Evolutionary conservation across 1,139 yeast genomes (phyloP).

Genomic region (Yamadazyma triangularis): DNA sequence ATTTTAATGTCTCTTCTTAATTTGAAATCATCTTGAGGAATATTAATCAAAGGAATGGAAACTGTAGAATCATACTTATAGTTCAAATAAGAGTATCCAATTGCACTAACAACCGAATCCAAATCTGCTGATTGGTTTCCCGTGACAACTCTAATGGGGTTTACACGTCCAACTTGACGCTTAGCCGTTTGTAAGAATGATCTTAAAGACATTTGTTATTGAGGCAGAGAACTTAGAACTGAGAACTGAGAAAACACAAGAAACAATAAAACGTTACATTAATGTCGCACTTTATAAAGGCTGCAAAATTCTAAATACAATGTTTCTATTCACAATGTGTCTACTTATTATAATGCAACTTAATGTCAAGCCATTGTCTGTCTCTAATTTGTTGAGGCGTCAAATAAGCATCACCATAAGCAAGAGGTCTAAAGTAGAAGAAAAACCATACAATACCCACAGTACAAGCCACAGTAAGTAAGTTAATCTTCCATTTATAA

Average conservation of each 20-base stretch:
- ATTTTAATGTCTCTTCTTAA: conserved; percentile 68
- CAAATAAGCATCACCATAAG: conserved; percentile 74
- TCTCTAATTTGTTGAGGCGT: conserved; percentile 58
- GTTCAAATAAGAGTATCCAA: conserved; percentile 62
- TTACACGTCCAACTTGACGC: not conserved
- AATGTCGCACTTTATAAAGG: not conserved
- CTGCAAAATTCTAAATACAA: not conserved
- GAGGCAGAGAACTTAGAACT: not conserved
- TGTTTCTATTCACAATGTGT: not conserved
- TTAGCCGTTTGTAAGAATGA: conserved; percentile 9
- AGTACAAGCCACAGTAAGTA: conserved; percentile 38
- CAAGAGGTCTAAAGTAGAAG: conserved; percentile 73
- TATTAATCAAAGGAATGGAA: conserved; percentile 67
- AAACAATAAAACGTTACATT: not conserved
- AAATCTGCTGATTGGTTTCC: conserved; percentile 87
- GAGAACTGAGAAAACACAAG: no score
- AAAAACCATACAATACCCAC: conserved; percentile 58
- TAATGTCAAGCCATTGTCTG: conserved; percentile 81
- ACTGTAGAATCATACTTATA: conserved; percentile 16
- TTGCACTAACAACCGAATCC: conserved; percentile 79
- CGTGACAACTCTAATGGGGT: conserved; percentile 46
- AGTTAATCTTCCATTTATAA: conserved; percentile 20
- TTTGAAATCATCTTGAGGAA: conserved; percentile 58
- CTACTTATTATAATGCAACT: conserved; percentile 78
- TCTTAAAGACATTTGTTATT: conserved; percentile 9